A percentile compares a stretch with the other conserved stretches of the same genome.
Evolutionary conservation across 139 green algal species (phyloP).

Genomic region (Chlamydomonas urium): DNA sequence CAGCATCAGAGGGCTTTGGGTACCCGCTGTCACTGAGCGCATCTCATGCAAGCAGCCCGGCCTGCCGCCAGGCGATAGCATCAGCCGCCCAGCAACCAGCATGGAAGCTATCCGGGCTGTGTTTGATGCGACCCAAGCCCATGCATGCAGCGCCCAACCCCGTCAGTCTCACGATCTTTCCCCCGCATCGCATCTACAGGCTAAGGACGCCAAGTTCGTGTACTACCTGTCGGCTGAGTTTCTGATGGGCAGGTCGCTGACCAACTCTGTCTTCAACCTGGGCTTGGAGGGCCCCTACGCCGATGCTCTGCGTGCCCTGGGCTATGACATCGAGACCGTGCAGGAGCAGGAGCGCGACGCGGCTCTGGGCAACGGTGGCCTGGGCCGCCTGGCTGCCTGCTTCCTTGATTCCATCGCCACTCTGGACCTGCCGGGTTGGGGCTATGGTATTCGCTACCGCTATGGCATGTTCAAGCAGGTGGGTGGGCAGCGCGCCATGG

Average conservation of each 20-base stretch:
- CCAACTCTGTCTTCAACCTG: conserved; percentile 94
- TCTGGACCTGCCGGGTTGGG: conserved; percentile 94
- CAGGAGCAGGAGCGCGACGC: conserved; percentile 66
- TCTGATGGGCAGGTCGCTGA: conserved; percentile 93
- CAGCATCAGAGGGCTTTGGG: too few relatives aligned
- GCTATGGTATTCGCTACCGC: conserved; percentile 98
- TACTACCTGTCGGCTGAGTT: conserved; percentile 98
- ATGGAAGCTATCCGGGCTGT: too few relatives aligned
- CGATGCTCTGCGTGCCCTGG: conserved; percentile 79
- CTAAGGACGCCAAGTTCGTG: conserved; percentile 84
- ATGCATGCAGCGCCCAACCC: too few relatives aligned
- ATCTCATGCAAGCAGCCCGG: too few relatives aligned
- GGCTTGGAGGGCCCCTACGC: conserved; percentile 76
- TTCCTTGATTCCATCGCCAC: conserved; percentile 99
- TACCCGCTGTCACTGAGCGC: too few relatives aligned
- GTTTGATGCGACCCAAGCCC: too few relatives aligned
- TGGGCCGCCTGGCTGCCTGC: conserved; percentile 95
- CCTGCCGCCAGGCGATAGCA: too few relatives aligned
- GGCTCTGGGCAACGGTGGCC: conserved; percentile 93
- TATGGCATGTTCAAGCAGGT: conserved; percentile 98
- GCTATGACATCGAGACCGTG: conserved; percentile 76
- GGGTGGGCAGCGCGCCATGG: neutral
- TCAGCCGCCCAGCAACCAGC: too few relatives aligned
- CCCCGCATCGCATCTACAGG: neutral
- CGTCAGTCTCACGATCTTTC: too few relatives aligned